Evolutionary conservation across 257 asterid genomes (phyloP), one percentile per base, ranked within the genome.

Genomic region (Jaltomata sinuosa): DNA sequence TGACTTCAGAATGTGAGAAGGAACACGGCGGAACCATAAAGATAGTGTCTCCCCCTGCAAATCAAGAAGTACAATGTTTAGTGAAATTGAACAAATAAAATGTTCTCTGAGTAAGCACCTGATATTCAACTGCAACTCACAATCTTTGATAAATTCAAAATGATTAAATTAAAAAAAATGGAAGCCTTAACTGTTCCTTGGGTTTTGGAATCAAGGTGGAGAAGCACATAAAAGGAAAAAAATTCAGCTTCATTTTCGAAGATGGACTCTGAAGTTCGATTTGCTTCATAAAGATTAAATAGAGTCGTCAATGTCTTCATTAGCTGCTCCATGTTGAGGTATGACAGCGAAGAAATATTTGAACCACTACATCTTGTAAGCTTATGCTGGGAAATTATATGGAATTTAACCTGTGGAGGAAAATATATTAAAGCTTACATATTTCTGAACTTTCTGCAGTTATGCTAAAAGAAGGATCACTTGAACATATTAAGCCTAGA

Each of bases 291-390:
- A 57, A 94, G 90, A 87, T 87, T 91, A 85, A 87, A 88, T 76
- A 96, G 87, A 80, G 93, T 88, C 79, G 85, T 86, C 84, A 96
- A 90, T 67, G 95, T 87, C 91, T 96, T 96, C 82, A 85, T 90
- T 80, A 96, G 97, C 93, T 96, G 99, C 90, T 96, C 99, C 91
- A 89, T 49, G 88, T 96, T 96, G 88, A 96, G 97, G 88, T 92
- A 91, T 84, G 84, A 76, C 86, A 89, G 83, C 9, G 99, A 93
- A 86, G 94, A 88, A 64, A 65, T 59, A 89, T 86, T 62, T 74
- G 94, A 89, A 80, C 83, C 86, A 87, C 85, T 42, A 83, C 89
- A 87, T 89, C 85, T 89, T 85, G 80, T 93, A 86, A 94, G 90
- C 90, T 83, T 93, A 88, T 91, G 94, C 84, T 92, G 91, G 29